Base-by-base conservation (phyloP, 495 filamentous ascomycete genomes). In the Jackrogersella minutella region DNA sequence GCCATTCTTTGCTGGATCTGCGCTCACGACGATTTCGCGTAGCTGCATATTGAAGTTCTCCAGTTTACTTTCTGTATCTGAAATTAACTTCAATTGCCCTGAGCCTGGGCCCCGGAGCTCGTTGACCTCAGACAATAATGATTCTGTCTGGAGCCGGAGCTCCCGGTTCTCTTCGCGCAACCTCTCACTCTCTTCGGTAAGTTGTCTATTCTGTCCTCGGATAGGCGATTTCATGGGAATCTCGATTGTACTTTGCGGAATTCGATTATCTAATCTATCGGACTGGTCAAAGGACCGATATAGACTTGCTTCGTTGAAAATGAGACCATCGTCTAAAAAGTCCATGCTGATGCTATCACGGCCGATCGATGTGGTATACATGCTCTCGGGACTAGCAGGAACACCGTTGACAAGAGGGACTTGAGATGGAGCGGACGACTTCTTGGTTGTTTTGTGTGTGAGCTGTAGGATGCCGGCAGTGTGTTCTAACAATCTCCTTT, bases 381-480 rank as follows among this genome's bases (percentile, higher is more conserved):
- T 82, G 73, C 86, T 90, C 67, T 90, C 87, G n/a, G 87, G 86
- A 61, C 85, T 90, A 40, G 86, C 85, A 0, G 87, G 89, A 57
- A 88, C 83, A 5, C 81, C 82, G 34, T 80, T 82, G 14, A 76
- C 63, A 49, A 80, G 70, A n/a, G 73, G 73, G n/a, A 77, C 78
- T 55, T 77, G 77, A 19, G 78, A 67, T 11, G 76, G 75, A 41
- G 8, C 24, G 22, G 65, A 19, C 9, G 58, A 9, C 46, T 70
- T 73, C 17, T 58, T 69, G 36, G 62, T 22, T 7, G 85, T 84
- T 64, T 88, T 88, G 72, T 97, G 93, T 13, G 92, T 93, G 81
- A 95, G 84, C 70, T 96, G 92, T 66, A 97, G 77, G 26, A 98
- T 90, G 33, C 90, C 95, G 26, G 95, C 93, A 0, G 93, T 97